Percentiles rank a stretch among this genome's conserved stretches.
phyloP scores from a whole-genome alignment of 1,284 basidiomycete species.

The Pholiota adiposa region DNA sequence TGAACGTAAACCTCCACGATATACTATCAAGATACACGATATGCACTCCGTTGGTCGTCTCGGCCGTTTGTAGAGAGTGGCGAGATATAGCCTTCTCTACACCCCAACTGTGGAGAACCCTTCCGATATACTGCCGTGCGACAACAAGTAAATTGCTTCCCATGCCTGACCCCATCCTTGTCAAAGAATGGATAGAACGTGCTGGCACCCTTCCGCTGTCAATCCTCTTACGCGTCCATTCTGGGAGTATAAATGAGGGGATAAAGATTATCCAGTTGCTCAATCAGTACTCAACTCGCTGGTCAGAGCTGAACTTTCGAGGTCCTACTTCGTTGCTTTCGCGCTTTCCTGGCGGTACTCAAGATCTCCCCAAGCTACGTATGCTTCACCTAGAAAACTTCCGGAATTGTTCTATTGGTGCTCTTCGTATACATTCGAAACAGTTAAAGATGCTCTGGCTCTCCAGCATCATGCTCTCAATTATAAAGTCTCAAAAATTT shows the following conservation, averaged over 20 bases:
- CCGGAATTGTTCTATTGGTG: background rate
- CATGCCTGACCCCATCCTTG: background rate
- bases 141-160: no score
- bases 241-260: background rate
- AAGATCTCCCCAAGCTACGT: background rate
- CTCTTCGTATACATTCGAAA: background rate
- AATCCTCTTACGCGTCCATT: background rate
- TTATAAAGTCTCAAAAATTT: no score
- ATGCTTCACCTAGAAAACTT: background rate
- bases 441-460: background rate
- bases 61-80: conserved; percentile 1
- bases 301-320: background rate
- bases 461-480: background rate
- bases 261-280: background rate
- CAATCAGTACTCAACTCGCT: background rate
- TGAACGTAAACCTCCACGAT: background rate
- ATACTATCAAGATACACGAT: background rate
- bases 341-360: background rate
- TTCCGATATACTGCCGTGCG: conserved; percentile 18
- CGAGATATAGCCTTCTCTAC: background rate
- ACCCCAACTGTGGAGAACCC: background rate
- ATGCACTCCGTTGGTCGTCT: background rate
- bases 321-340: background rate
- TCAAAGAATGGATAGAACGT: background rate
- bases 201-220: background rate